Percentiles rank a stretch among this genome's conserved stretches.
Conservation (phyloP, 164 flowering plant species). For the Pachysandra terminalis region DNA sequence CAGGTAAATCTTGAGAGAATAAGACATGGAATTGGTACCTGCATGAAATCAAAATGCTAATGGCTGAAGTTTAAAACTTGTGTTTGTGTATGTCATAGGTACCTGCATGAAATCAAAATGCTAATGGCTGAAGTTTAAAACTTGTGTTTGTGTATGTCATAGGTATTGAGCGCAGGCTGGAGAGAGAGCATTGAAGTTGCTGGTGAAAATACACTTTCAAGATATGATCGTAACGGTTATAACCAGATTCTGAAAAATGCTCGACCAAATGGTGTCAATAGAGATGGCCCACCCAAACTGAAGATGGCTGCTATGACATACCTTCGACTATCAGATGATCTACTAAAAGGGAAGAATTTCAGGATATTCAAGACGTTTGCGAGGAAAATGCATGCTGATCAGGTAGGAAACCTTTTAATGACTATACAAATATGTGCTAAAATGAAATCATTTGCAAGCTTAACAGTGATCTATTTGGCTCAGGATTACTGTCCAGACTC, state of each 20-base stretch:
- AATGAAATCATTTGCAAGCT: no score
- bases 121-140: neutral
- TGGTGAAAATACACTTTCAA: conserved; percentile 81
- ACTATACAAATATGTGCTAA: neutral
- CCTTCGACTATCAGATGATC: conserved; percentile 58
- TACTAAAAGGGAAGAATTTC: conserved; percentile 44
- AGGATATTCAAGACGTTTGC: conserved; percentile 58
- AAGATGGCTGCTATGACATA: conserved; percentile 68
- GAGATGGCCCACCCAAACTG: conserved; percentile 44
- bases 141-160: conserved; percentile 5
- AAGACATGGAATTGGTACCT: no score
- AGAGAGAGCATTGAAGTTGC: conserved; percentile 65
- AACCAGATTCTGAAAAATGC: conserved; percentile 76
- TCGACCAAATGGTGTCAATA: conserved; percentile 74
- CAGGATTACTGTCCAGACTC: conserved; percentile 62
- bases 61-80: neutral
- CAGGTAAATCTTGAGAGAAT: conserved; percentile 41
- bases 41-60: neutral
- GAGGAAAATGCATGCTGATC: conserved; percentile 82
- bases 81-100: neutral
- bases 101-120: neutral
- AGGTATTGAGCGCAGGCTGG: conserved; percentile 81
- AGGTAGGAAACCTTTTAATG: conserved; percentile 29
- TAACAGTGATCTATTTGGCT: conserved; percentile 3
- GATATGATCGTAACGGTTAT: conserved; percentile 58